Base-by-base conservation (phyloP, 352 stramenopile species). In the Globisporangium cylindrosporum region DNA sequence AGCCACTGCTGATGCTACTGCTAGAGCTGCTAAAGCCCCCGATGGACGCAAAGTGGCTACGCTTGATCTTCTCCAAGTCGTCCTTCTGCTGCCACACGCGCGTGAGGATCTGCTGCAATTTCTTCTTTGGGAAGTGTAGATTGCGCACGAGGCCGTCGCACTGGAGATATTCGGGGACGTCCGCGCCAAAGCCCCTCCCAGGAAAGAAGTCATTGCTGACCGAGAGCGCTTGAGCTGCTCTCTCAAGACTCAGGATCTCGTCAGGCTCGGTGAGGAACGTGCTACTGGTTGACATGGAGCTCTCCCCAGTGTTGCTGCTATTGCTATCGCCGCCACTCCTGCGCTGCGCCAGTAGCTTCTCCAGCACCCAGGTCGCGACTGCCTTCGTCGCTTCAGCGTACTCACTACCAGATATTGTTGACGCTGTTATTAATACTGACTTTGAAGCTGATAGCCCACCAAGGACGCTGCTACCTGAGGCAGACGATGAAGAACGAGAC, bases 41-140 rank as follows among this genome's bases (percentile, higher is more conserved):
- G 20, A 29, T 64, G 1, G 53, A 36, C n/a, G 15, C 36, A 22
- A 22, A 38, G 54, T 81, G 25, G 55, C 59, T 77, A 20, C 78
- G 73, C 48, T 78, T 76, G 41, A 71, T 64, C 48, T 82, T 74
- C 2, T 86, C 67, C 18, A 87, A 65, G 3, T 90, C 81, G 20
- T 91, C 80, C 12, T 90, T 76, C 43, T 89, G 74, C 27, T 84
- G 71, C 85, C 85, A 93, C 0, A 93, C 59, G 29, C 84, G 78
- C 14, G 54, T 51, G n/a, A 91, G 72, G 10, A 90, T 54, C 27
- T 79, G 63, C 62, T 93, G 78, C 6, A 88, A 69, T 6, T 79
- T 76, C 14, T 61, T 60, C 0, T 75, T 78, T 8, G 82, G 70
- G 25, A 80, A 86, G 49, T 75, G 81, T 20, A 88, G 60, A 49